Base-by-base conservation (phyloP, 306 rosid species). In the Begonia peltatifolia region DNA sequence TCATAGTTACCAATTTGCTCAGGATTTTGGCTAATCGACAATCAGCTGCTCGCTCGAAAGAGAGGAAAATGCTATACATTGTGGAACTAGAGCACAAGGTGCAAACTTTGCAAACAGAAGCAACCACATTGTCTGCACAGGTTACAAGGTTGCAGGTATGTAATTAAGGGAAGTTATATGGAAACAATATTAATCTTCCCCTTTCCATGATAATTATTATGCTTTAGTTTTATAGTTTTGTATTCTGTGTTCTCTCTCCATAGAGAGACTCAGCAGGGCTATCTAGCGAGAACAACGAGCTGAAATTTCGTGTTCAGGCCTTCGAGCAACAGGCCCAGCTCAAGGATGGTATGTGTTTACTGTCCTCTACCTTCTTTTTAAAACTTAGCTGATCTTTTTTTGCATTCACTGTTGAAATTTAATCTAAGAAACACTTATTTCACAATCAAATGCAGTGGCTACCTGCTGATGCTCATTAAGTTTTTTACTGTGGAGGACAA, bases 41-140 rank as follows among this genome's bases (percentile, higher is more conserved):
- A 58, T 87, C 95, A 23, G 95, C 95, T 63, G 95, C 95, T 47
- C 95, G 95, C 36, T 87, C 95, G 38, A 87, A 87, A 73, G 95
- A 87, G 63, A 65, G 93, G 50, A 80, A 79, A 66, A 70, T 60
- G 62, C 79, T 75, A 5, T 83, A 87, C 73, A 87, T 83, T 58
- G 62, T 76, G 54, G 95, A 87, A 70, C 67, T 87, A 67, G 95
- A 87, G 75, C 95, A 80, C 54, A 87, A 80, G 74, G 93, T 83
- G 61, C 95, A 83, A 70, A 87, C 88, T 54, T 88, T 87, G 70
- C 93, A 80, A 84, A 71, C 95, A 51, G 93, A 87, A 69, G 86
- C 93, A 52, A 80, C 89, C 52, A 73, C 82, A 41, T 63, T 87
- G 71, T 87, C 89, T 67, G 72, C 93, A 10, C 86, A 83, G 61